Base-by-base conservation (phyloP, 2,329 filamentous ascomycete species). In the Diaporthe ilicicola region DNA sequence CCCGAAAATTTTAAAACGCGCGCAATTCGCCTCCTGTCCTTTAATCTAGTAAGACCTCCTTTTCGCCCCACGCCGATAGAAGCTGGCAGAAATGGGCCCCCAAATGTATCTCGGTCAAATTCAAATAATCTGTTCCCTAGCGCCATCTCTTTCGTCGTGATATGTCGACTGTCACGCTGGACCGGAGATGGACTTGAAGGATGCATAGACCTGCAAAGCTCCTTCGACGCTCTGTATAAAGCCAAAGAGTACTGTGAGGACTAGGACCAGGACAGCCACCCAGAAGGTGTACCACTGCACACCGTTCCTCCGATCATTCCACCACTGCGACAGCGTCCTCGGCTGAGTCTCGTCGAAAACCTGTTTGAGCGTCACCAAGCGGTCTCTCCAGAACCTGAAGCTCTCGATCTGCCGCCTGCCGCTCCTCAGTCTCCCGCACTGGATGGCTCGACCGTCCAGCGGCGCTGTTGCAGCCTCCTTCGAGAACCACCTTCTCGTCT, bases 211-310 rank as follows among this genome's bases (percentile, higher is more conserved):
- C 61, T 85, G 83, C 61, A 85, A 53, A 13, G 77, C 82, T 10
- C 83, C 80, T 73, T 83, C 80, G 48, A 86, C 59, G 62, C 77
- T 78, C 74, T 86, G 79, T 15, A 83, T 72, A 17, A 85, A 22
- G 3, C 83, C 79, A 74, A 86, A 82, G 61, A 83, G 76, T 7
- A 81, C 75, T 0, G 79, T 84, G 27, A 82, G 74, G 17, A 75
- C 44, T 0, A 84, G 54, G 1, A 84, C 65, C 7, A 83, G n/a
- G 3, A 84, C 76, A 0, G 82, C 83, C 4, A 85, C 78, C 84
- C 84, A 86, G 64, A 85, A 83, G 1, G 81, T 84, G 59, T 81
- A 85, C 82, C 83, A 85, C 62, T 85, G 83, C 0, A 81, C 79
- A 0, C 80, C 77, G 37, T 83, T 82, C 1, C 84, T 73, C 4